These are phyloP conservation scores for Trichomonas gallinae DNA, from an alignment of 208 protist species.

Conservation along the genomic window DNA sequence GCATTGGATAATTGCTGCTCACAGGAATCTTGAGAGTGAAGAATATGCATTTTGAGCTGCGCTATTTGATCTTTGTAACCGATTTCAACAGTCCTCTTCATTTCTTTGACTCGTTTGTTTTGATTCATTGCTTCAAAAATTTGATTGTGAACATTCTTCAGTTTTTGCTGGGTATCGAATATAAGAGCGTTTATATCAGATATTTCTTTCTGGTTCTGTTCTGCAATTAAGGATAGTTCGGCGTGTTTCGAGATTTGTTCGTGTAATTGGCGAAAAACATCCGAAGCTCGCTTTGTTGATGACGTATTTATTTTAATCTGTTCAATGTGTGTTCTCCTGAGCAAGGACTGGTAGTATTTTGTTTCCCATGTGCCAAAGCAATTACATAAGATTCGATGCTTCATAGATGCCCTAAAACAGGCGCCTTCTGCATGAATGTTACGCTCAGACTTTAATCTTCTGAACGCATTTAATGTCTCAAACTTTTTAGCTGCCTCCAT, in stretches of 20 bases:
- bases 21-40: background rate
- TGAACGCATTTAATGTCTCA: background rate
- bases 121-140: background rate
- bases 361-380: background rate
- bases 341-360: background rate
- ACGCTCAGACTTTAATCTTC: background rate
- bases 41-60: background rate
- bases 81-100: background rate
- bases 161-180: background rate
- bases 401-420: background rate
- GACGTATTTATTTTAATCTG: background rate
- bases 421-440: background rate
- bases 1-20: background rate
- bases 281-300: background rate
- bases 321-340: background rate
- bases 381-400: background rate
- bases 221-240: background rate
- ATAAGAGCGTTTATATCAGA: background rate
- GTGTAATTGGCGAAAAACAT: background rate
- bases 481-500: background rate
- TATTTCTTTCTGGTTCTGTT: background rate
- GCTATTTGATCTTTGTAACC: background rate
- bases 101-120: background rate
- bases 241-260: background rate
- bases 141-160: background rate